Conservation (phyloP, 148 eudicot genomes). For the Pharnaceum exiguum region DNA sequence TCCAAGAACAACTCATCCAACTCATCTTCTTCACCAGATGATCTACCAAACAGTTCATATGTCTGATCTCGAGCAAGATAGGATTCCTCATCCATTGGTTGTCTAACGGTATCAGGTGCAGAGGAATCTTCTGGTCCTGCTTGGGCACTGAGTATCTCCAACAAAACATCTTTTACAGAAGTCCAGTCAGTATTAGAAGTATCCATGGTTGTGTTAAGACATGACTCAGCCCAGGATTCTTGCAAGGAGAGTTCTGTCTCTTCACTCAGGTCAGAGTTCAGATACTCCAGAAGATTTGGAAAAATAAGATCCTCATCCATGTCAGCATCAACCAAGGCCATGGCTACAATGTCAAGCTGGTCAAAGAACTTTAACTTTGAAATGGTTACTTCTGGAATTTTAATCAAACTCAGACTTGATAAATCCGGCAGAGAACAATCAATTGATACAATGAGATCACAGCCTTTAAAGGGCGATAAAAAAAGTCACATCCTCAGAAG, state of each 20-base stretch:
- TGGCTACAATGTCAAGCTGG: slow-evolving; percentile 5
- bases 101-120: slow-evolving; percentile 8
- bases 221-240: slow-evolving; percentile 79
- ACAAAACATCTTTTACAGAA: slow-evolving; percentile 46
- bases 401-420: not conserved
- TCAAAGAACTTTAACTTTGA: not conserved
- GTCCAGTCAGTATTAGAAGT: slow-evolving; percentile 34
- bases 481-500: no score
- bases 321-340: slow-evolving; percentile 32
- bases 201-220: slow-evolving; percentile 35
- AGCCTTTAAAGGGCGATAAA: no score
- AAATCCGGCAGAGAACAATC: no score
- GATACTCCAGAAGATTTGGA: slow-evolving; percentile 11
- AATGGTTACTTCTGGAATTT: not conserved
- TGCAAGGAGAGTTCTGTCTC: slow-evolving; percentile 34
- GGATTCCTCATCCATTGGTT: slow-evolving; percentile 14
- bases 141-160: slow-evolving; percentile 35
- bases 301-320: slow-evolving; percentile 22
- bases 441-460: no score
- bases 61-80: slow-evolving; percentile 3
- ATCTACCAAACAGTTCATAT: not conserved
- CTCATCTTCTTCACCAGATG: slow-evolving; percentile 20
- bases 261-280: slow-evolving; percentile 16
- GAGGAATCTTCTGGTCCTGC: slow-evolving; percentile 13
- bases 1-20: no score